A percentile compares a stretch with the other conserved stretches of the same genome.
Conservation (phyloP, 768 basidiomycete species). For the Pisolithus albus region DNA sequence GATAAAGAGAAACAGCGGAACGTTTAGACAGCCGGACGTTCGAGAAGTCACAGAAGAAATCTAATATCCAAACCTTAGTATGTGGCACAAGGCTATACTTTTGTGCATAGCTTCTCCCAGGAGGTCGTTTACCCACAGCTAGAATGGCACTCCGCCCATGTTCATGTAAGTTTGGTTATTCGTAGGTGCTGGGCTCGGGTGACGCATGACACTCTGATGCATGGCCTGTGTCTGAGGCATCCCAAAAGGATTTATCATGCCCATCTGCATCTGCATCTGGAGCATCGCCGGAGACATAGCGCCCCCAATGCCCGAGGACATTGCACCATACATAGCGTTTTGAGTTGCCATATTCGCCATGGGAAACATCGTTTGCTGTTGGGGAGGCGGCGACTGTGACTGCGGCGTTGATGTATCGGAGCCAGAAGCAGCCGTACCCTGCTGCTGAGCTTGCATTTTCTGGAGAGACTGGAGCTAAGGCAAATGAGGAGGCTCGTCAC, state of each 20-base stretch:
- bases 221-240: constrained; percentile 63
- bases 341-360: constrained; percentile 38
- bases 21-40: constrained; percentile 1
- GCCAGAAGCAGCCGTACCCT: constrained; percentile 20
- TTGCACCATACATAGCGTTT: constrained; percentile 33
- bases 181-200: constrained; percentile 60
- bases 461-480: constrained; percentile 78
- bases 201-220: constrained; percentile 81
- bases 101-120: neutral
- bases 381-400: constrained; percentile 34
- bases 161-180: constrained; percentile 40
- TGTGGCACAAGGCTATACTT: constrained; percentile 5
- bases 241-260: constrained; percentile 43
- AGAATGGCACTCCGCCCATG: constrained; percentile 31
- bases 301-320: constrained; percentile 25
- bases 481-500: constrained; percentile 4
- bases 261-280: constrained; percentile 46
- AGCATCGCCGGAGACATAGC: constrained; percentile 28
- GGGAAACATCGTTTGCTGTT: constrained; percentile 41
- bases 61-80: constrained; percentile 16
- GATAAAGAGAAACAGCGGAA: neutral
- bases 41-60: constrained; percentile 16
- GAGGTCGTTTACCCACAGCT: constrained; percentile 8
- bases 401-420: constrained; percentile 27
- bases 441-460: constrained; percentile 42